These are phyloP conservation scores for Colletotrichum siamense DNA, from an alignment of 2,329 filamentous ascomycete species.

Conservation along the genomic window DNA sequence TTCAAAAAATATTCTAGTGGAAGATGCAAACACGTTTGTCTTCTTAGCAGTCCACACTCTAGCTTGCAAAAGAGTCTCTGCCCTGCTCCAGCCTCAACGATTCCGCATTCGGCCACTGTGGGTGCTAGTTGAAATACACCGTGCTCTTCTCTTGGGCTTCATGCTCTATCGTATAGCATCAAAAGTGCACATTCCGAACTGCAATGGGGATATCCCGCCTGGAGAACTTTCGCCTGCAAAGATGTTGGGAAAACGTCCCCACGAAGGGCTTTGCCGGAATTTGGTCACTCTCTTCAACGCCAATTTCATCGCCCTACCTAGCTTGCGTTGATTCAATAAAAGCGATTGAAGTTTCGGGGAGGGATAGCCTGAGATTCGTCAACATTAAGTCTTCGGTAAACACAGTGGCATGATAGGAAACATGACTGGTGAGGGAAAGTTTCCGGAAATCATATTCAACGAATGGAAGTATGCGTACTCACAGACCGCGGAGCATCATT, in stretches of 20 bases:
- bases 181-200: accelerated
- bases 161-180: not conserved
- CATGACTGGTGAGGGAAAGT: not conserved
- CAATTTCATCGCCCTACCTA: too few relatives aligned
- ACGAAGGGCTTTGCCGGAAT: too few relatives aligned
- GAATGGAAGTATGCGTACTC: too few relatives aligned
- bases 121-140: not conserved
- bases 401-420: not conserved
- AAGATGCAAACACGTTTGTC: not conserved
- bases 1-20: accelerated
- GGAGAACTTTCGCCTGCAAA: not conserved
- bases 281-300: too few relatives aligned
- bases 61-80: not conserved
- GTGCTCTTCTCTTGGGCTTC: not conserved
- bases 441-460: too few relatives aligned
- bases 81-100: not conserved
- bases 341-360: too few relatives aligned
- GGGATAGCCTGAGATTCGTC: too few relatives aligned
- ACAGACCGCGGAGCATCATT: too few relatives aligned
- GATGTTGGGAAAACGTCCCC: too few relatives aligned
- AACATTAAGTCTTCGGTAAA: not conserved
- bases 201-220: not conserved
- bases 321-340: too few relatives aligned
- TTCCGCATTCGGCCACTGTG: not conserved
- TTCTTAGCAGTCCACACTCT: not conserved